Evolutionary conservation across 2,329 filamentous ascomycete species (phyloP).

Genomic region (Exserohilum rostratum): DNA sequence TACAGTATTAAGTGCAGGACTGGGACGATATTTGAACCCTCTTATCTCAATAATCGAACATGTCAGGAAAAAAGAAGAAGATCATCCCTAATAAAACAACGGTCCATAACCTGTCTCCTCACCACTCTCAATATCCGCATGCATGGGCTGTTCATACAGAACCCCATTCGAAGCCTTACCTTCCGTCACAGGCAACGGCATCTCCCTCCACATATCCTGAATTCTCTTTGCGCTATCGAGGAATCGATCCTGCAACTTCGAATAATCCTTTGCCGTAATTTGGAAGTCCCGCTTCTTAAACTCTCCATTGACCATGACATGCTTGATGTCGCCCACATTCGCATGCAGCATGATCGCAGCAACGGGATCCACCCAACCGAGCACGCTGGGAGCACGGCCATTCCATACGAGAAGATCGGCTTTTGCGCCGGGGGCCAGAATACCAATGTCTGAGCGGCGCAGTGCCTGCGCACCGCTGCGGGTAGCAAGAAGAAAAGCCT

Average conservation of each 20-base stretch:
- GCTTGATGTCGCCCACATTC: conserved; percentile 58
- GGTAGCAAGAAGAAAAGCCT: conserved; percentile 64
- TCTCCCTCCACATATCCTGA: conserved; percentile 23
- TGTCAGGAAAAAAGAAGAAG: too few species aligned
- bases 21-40: too few species aligned
- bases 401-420: conserved; percentile 63
- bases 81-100: not conserved
- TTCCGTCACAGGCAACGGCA: conserved; percentile 3
- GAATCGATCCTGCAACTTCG: conserved; percentile 24
- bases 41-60: too few species aligned
- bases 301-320: conserved; percentile 58
- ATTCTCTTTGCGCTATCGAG: conserved; percentile 28
- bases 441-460: conserved; percentile 58
- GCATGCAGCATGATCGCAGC: conserved; percentile 64
- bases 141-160: not conserved
- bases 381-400: conserved; percentile 55
- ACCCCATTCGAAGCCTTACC: not conserved
- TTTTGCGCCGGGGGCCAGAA: conserved; percentile 58
- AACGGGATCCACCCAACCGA: conserved; percentile 63
- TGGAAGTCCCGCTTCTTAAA: conserved; percentile 56
- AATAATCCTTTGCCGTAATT: conserved; percentile 35
- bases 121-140: conserved; percentile 9
- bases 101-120: conserved; percentile 11
- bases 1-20: too few species aligned
- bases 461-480: conserved; percentile 60